A percentile compares a stretch with the other conserved stretches of the same genome.
phyloP scores from a whole-genome alignment of 352 stramenopile genomes.

The Blastocystis sp. region DNA sequence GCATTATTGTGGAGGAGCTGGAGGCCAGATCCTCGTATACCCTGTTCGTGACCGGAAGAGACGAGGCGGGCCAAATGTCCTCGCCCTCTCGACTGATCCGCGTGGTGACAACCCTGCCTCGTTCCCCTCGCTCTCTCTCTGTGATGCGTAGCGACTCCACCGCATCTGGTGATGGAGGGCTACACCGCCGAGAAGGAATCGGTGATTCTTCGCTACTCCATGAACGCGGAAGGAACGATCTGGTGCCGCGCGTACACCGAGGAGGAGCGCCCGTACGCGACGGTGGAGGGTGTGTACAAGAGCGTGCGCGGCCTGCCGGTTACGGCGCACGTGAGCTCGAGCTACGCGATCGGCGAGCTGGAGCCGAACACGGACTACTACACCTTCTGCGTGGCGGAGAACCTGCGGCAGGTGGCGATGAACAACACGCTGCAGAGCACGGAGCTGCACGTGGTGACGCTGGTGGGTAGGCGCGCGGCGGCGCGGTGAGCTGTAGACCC shows the following conservation, averaged over 20 bases:
- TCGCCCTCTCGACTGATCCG: conserved; percentile 34
- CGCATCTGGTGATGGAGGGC: conserved; percentile 7
- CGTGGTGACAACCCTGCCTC: conserved; percentile 26
- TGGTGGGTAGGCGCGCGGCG: conserved; percentile 3
- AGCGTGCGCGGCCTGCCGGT: conserved; percentile 18
- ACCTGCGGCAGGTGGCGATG: conserved; percentile 43
- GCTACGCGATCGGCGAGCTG: conserved; percentile 56
- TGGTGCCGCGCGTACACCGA: conserved; percentile 58
- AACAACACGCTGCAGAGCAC: conserved; percentile 41
- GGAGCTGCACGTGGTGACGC: conserved; percentile 33
- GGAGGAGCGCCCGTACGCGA: conserved; percentile 40
- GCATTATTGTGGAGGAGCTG: conserved; percentile 42
- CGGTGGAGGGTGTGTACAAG: conserved; percentile 51
- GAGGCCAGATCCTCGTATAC: conserved; percentile 35
- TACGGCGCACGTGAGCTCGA: conserved; percentile 38
- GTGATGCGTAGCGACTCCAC: conserved; percentile 23
- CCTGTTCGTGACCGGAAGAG: conserved; percentile 27
- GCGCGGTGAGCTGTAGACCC: conserved; percentile 6
- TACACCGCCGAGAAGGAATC: conserved; percentile 31
- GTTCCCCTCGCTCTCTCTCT: neutral
- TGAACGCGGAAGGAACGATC: conserved; percentile 45
- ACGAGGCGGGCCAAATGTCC: neutral
- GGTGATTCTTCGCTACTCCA: conserved; percentile 28
- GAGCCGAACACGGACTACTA: conserved; percentile 69
- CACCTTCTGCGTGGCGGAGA: conserved; percentile 65